Conservation (phyloP, 345 rosid species). For the Eucalyptus rudis region DNA sequence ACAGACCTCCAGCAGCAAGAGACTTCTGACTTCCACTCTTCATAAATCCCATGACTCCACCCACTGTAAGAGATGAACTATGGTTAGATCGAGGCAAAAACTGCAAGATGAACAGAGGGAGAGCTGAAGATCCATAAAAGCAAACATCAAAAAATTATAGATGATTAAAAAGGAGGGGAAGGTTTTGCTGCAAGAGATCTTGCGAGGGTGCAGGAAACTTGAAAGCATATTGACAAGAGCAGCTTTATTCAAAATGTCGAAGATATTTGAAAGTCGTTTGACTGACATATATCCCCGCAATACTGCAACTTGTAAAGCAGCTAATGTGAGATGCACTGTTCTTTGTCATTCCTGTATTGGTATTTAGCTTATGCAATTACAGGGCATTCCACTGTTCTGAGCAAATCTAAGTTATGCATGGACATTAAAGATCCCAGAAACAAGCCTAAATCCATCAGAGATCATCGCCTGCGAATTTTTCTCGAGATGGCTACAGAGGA, state of each 20-base stretch:
- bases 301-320: not conserved
- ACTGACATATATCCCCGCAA: not conserved
- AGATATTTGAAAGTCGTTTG: not conserved
- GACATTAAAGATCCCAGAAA: not conserved
- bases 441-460: not conserved
- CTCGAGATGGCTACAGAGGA: not conserved
- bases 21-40: conserved; percentile 93
- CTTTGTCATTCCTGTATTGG: not conserved
- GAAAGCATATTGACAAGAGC: not conserved
- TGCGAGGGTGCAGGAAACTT: not conserved
- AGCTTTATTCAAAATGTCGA: not conserved
- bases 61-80: conserved; percentile 28
- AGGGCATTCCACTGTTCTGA: not conserved
- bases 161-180: not conserved
- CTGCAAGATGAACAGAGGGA: not conserved
- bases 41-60: conserved; percentile 77
- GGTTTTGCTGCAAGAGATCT: not conserved
- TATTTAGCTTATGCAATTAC: not conserved
- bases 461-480: not conserved
- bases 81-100: not conserved
- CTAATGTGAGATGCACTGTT: not conserved
- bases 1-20: conserved; percentile 60
- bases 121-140: not conserved
- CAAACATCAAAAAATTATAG: not conserved
- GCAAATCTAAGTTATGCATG: not conserved